Evolutionary conservation across 2,329 filamentous ascomycete species (phyloP).

Genomic region (Xylaria sp.): DNA sequence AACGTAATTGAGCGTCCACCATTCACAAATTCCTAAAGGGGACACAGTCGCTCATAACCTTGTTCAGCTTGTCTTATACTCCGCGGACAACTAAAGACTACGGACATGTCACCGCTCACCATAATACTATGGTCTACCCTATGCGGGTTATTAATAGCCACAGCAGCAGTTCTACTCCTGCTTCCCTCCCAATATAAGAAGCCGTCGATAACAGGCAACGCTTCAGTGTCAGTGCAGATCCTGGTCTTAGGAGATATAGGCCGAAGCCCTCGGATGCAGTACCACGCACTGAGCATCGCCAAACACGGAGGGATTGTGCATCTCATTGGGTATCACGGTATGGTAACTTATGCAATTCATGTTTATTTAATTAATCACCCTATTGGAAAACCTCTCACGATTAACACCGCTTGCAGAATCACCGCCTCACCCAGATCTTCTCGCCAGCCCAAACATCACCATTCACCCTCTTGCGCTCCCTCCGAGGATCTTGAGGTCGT

Average conservation of each 20-base stretch:
- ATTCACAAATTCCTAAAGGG: neutral
- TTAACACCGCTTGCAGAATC: constrained; percentile 67
- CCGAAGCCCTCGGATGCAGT: constrained; percentile 96
- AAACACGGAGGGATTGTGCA: constrained; percentile 83
- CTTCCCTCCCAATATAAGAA: constrained; percentile 53
- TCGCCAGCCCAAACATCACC: constrained; percentile 73
- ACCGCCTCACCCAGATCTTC: constrained; percentile 80
- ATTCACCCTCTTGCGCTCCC: constrained; percentile 76
- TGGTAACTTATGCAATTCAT: constrained; percentile 11
- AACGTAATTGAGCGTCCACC: neutral
- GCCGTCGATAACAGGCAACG: constrained; percentile 44
- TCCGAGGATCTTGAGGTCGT: constrained; percentile 73
- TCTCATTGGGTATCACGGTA: constrained; percentile 88
- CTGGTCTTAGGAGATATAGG: constrained; percentile 96
- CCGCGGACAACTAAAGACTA: neutral
- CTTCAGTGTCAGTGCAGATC: constrained; percentile 70
- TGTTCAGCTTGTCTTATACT: neutral
- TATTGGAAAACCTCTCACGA: constrained; percentile 16
- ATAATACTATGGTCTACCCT: constrained; percentile 43
- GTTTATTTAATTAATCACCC: no score
- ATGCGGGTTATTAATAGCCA: constrained; percentile 45
- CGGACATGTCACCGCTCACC: constrained; percentile 43
- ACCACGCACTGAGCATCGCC: constrained; percentile 93
- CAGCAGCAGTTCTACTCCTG: constrained; percentile 48
- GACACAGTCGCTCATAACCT: constrained; percentile 2